phyloP scores from a whole-genome alignment of 306 rosid species.

The Carpinus viminea region DNA sequence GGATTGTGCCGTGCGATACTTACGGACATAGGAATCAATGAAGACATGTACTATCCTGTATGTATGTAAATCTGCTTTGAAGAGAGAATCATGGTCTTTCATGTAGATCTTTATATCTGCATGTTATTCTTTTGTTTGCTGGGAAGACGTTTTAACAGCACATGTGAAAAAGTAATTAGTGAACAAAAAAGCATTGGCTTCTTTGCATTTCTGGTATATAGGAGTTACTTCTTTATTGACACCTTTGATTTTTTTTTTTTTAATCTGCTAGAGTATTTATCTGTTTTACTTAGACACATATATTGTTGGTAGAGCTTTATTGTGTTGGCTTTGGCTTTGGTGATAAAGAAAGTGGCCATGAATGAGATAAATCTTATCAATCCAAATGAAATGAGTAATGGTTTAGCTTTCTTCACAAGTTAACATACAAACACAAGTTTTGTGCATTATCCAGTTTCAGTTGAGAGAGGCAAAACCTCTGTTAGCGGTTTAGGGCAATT shows the following conservation, averaged over 20 bases:
- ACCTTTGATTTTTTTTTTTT: neutral
- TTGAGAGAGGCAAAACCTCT: neutral
- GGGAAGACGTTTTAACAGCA: neutral
- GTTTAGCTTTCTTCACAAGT: conserved; percentile 6
- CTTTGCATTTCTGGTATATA: neutral
- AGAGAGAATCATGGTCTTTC: conserved; percentile 5
- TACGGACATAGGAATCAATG: conserved; percentile 67
- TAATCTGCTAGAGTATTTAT: neutral
- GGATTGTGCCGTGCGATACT: conserved; percentile 61
- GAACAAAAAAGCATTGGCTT: neutral
- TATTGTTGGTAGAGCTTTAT: neutral
- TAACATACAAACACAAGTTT: neutral
- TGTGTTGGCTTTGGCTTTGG: neutral
- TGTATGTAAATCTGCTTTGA: conserved; percentile 40
- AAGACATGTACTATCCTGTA: conserved; percentile 97
- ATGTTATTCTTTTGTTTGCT: neutral
- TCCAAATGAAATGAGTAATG: neutral
- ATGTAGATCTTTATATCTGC: neutral
- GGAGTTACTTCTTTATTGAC: neutral
- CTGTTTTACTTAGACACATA: neutral
- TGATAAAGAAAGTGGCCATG: neutral
- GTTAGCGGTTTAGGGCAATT: neutral
- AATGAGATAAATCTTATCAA: neutral
- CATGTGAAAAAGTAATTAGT: conserved; percentile 11
- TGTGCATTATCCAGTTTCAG: neutral